A percentile compares a stretch with the other conserved stretches of the same genome.
These are phyloP conservation scores for Podila clonocystis DNA, from an alignment of 192 early-diverging fungal genomes.

Conservation along the genomic window DNA sequence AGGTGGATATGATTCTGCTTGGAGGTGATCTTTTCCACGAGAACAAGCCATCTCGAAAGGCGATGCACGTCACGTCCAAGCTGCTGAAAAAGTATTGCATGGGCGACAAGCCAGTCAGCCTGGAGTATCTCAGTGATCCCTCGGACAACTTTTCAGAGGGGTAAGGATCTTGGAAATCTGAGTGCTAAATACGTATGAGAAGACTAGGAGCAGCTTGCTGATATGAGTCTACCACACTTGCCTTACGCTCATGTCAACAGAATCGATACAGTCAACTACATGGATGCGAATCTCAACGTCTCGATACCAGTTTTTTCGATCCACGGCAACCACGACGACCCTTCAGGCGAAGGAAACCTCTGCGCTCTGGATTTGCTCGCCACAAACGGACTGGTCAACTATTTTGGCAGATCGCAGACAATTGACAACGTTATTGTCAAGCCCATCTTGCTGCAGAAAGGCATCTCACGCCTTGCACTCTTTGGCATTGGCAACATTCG, in stretches of 20 bases:
- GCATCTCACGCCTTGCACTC: conserved; percentile 77
- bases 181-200: no score
- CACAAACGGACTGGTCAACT: conserved; percentile 87
- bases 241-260: neutral
- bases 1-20: conserved; percentile 92
- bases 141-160: conserved; percentile 71
- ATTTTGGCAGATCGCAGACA: conserved; percentile 83
- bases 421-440: conserved; percentile 82
- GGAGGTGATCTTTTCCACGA: conserved; percentile 98
- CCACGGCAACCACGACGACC: conserved; percentile 98
- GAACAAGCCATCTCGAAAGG: conserved; percentile 87
- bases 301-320: conserved; percentile 92
- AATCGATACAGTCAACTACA: conserved; percentile 79
- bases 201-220: no score
- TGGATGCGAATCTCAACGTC: conserved; percentile 89
- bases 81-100: conserved; percentile 75
- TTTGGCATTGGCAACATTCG: conserved; percentile 94
- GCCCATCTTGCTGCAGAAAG: conserved; percentile 88
- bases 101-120: conserved; percentile 70
- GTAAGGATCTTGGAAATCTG: conserved; percentile 16
- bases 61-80: conserved; percentile 74
- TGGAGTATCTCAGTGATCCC: conserved; percentile 85
- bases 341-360: conserved; percentile 83
- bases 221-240: no score
- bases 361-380: conserved; percentile 87